Evolutionary conservation across 1,284 basidiomycete species (phyloP), one percentile per base, ranked within the genome.

Genomic region (Ustilago bromivora): DNA sequence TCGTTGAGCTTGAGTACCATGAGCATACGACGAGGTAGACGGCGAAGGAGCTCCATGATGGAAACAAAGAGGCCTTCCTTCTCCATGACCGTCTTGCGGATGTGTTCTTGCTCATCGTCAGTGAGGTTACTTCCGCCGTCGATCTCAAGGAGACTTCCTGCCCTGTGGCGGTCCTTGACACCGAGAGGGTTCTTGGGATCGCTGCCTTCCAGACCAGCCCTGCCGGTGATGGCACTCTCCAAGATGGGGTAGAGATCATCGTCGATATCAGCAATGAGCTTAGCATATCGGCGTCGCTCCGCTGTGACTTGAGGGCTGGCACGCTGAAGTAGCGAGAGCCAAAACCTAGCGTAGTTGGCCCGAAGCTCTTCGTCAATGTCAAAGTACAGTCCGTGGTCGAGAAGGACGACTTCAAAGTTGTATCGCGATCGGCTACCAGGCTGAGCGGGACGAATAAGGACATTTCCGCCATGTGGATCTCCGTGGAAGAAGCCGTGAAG

Each of bases 401-500:
- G 78, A 11, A 86, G 76, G 4, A 86, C 85, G 28, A 85, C 79
- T 51, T 85, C 82, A 57, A 86, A 85, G 70, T 86, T 85, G 74
- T 83, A 80, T 2, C 74, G 71, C 9, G 82, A 84, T 49, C 84
- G 72, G 53, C 78, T 81, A 35, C 71, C 74, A n/a, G 65, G 53
- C 23, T 53, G 71, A 34, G 75, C 74, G 0, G 83, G 81, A 11
- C 83, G 91, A 66, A 99, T 96, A 34, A 99, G 89, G 28, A 99
- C 88, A 85, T 98, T 98, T 10, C 96, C 95, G 43, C 78, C 84
- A 66, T 85, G 85, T 15, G 84, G 84, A 64, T 85, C 82, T 19
- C 76, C 79, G 57, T 81, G 82, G 63, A 82, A 86, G 77, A 84
- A 95, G 41, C 96, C 96, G 85, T 98, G 94, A 46, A 98, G 86